Conservation (phyloP, 2,329 filamentous ascomycete genomes). For the Chaetomiaceae sp. region DNA sequence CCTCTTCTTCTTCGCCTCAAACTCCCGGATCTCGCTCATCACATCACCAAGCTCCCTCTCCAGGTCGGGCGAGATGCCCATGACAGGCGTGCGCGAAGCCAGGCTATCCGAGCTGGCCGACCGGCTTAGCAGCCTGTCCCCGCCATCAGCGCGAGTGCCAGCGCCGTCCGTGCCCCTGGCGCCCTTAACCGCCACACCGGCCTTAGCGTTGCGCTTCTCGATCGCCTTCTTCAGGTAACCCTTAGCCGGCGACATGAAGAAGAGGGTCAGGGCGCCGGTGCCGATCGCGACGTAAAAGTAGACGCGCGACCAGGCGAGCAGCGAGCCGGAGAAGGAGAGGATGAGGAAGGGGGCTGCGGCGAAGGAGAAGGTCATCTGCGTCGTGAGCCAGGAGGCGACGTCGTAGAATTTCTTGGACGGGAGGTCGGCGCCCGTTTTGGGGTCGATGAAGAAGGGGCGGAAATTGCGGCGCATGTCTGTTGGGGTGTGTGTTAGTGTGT, state of each 20-base stretch:
- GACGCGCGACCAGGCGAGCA: conserved; percentile 75
- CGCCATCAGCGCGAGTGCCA: too few relatives aligned
- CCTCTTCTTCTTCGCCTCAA: conserved; percentile 47
- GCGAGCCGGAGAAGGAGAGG: conserved; percentile 64
- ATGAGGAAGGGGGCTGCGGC: conserved; percentile 79
- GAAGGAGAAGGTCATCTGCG: conserved; percentile 58
- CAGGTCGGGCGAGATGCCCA: conserved; percentile 76
- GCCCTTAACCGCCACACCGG: conserved; percentile 32
- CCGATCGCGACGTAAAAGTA: conserved; percentile 82
- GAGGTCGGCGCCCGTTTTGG: conserved; percentile 64
- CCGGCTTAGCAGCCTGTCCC: conserved; percentile 33
- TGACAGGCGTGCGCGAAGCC: conserved; percentile 54
- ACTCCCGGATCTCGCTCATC: conserved; percentile 64
- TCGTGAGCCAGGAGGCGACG: conserved; percentile 30
- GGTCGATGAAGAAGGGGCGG: conserved; percentile 86
- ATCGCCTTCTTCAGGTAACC: conserved; percentile 50
- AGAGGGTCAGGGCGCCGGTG: conserved; percentile 58
- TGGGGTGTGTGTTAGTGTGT: neutral
- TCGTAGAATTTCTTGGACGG: conserved; percentile 84
- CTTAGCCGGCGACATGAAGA: conserved; percentile 77
- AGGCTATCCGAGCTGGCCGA: conserved; percentile 55
- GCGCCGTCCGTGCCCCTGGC: neutral
- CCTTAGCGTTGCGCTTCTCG: conserved; percentile 50
- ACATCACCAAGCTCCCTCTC: conserved; percentile 72
- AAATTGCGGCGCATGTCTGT: conserved; percentile 82